These are phyloP conservation scores for Pelargonium myrrhifolium DNA, from an alignment of 441 rosid genomes.

Conservation along the genomic window DNA sequence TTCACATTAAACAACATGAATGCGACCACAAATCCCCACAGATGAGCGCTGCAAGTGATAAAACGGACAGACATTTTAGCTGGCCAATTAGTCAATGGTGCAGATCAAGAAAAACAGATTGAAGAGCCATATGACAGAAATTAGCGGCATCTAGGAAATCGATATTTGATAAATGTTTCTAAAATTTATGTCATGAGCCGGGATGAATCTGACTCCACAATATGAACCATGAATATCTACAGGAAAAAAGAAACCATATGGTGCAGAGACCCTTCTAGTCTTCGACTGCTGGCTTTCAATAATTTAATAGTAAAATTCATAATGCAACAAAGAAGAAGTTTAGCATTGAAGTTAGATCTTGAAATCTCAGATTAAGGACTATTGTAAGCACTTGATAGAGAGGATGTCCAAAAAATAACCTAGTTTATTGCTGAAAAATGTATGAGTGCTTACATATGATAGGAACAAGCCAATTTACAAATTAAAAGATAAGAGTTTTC, in stretches of 20 bases:
- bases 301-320: not conserved
- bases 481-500: not conserved
- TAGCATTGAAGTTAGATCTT: not conserved
- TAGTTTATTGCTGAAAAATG: not conserved
- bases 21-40: constrained; percentile 89
- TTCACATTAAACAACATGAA: constrained; percentile 84
- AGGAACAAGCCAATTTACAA: not conserved
- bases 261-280: not conserved
- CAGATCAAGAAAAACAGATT: constrained; percentile 6
- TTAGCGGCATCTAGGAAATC: not conserved
- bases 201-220: not conserved
- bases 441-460: not conserved
- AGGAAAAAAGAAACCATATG: not conserved
- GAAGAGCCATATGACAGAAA: not conserved
- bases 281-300: too few species aligned
- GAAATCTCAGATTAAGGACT: not conserved
- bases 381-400: not conserved
- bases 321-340: not conserved
- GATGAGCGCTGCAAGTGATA: constrained; percentile 58
- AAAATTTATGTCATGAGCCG: not conserved
- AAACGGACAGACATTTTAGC: constrained; percentile 18
- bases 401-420: not conserved
- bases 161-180: not conserved
- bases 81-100: constrained; percentile 10
- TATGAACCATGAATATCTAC: not conserved